phyloP scores from a whole-genome alignment of 2,329 filamentous ascomycete species.

The Botrytis pseudocinerea region DNA sequence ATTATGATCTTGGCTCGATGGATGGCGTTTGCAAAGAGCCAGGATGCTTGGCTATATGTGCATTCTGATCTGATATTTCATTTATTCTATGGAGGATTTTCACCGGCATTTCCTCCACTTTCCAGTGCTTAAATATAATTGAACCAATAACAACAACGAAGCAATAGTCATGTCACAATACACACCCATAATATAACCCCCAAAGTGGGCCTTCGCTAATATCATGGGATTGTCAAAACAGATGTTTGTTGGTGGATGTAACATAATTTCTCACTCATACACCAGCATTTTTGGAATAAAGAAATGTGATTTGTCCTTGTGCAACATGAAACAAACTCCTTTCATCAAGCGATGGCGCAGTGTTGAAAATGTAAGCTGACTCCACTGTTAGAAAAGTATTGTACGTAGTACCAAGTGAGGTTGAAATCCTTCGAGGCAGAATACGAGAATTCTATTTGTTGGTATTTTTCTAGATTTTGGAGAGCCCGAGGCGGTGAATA shows the following conservation, averaged over 20 bases:
- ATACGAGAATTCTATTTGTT: not conserved
- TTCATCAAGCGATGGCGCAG: not conserved
- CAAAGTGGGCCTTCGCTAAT: not conserved
- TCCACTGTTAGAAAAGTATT: not conserved
- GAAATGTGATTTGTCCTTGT: not conserved
- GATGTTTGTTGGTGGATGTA: not conserved
- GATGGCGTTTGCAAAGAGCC: not conserved
- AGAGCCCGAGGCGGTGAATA: not conserved
- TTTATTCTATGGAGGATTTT: not conserved
- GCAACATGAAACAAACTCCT: constrained; percentile 1
- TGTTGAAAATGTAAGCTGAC: not conserved
- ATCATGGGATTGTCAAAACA: not conserved
- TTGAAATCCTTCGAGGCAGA: not conserved
- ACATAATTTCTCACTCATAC: not conserved
- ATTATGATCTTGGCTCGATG: not conserved
- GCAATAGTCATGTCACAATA: not conserved
- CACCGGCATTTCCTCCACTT: not conserved
- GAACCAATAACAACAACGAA: not conserved
- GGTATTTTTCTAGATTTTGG: not conserved
- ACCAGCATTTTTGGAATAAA: not conserved
- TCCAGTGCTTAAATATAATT: not conserved
- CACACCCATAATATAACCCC: not conserved
- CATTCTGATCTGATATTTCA: not conserved
- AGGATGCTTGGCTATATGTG: not conserved
- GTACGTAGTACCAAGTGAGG: not conserved